These are phyloP conservation scores for Claviceps digitariae DNA, from an alignment of 2,329 filamentous ascomycete species.

Conservation along the genomic window DNA sequence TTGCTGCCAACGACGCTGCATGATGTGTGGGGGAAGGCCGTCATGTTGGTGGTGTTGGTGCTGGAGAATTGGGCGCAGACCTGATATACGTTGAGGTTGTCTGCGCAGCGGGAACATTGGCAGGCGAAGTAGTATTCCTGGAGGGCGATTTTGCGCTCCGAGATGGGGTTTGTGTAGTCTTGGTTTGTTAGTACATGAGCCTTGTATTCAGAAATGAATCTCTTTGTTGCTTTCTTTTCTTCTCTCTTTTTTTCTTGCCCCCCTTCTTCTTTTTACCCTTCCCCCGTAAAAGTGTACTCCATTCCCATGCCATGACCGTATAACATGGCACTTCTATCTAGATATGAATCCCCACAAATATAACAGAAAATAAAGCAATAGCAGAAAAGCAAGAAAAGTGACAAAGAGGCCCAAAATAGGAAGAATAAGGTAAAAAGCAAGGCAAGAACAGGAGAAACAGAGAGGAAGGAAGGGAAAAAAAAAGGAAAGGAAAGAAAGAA, in stretches of 20 bases:
- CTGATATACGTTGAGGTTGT: slow-evolving; percentile 41
- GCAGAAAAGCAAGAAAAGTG: no score
- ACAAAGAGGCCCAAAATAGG: no score
- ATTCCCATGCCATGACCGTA: no score
- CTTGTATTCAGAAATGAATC: not conserved
- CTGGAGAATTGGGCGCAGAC: slow-evolving; percentile 29
- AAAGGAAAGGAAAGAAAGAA: not conserved
- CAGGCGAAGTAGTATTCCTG: slow-evolving; percentile 40
- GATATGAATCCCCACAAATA: no score
- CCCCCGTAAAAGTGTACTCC: no score
- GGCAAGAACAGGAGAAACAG: not conserved
- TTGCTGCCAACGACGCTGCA: slow-evolving; percentile 25
- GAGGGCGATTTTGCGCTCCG: slow-evolving; percentile 29
- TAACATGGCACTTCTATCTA: no score
- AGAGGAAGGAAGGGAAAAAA: not conserved
- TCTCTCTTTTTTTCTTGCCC: no score
- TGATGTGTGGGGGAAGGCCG: slow-evolving; percentile 24
- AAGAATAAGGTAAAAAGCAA: no score
- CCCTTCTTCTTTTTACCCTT: no score
- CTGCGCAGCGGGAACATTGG: slow-evolving; percentile 32
- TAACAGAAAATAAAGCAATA: no score
- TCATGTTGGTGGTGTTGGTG: not conserved
- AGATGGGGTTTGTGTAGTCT: slow-evolving; percentile 35
- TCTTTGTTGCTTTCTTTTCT: no score
- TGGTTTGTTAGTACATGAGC: slow-evolving; percentile 11